These are phyloP conservation scores for Stemphylium lycopersici DNA, from an alignment of 2,329 filamentous ascomycete species.

Conservation along the genomic window DNA sequence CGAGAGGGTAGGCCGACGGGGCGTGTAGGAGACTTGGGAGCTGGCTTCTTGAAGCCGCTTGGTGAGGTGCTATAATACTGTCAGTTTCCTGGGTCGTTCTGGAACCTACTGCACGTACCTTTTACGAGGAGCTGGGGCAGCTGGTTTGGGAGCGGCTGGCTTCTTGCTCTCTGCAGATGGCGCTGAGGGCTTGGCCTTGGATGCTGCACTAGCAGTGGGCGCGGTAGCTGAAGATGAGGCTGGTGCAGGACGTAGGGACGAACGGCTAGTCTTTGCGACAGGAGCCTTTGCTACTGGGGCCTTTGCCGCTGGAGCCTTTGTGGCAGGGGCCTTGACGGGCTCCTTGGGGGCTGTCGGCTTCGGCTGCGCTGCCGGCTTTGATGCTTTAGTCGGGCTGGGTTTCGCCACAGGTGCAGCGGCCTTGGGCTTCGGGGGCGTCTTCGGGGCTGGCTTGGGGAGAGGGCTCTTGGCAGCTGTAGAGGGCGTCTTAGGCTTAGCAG, in stretches of 20 bases:
- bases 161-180: slow-evolving; percentile 20
- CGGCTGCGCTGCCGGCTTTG: slow-evolving; percentile 30
- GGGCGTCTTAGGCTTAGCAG: slow-evolving; percentile 34
- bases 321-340: slow-evolving; percentile 21
- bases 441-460: slow-evolving; percentile 36
- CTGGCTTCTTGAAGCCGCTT: slow-evolving; percentile 47
- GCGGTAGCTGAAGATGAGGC: slow-evolving; percentile 24
- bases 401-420: slow-evolving; percentile 25
- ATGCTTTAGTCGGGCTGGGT: slow-evolving; percentile 26
- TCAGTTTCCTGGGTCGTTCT: slow-evolving; percentile 9
- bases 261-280: slow-evolving; percentile 35
- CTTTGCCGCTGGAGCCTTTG: slow-evolving; percentile 13
- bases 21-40: slow-evolving; percentile 68
- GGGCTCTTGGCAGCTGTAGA: slow-evolving; percentile 38
- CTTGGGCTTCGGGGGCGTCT: slow-evolving; percentile 39
- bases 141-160: slow-evolving; percentile 18
- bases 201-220: slow-evolving; percentile 30
- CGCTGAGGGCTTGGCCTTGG: slow-evolving; percentile 17
- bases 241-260: slow-evolving; percentile 35
- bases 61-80: slow-evolving; percentile 26
- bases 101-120: slow-evolving; percentile 15
- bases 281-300: slow-evolving; percentile 14
- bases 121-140: slow-evolving; percentile 13
- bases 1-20: slow-evolving; percentile 70
- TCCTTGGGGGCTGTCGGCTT: slow-evolving; percentile 35